Evolutionary conservation across 2,329 filamentous ascomycete genomes (phyloP).

Genomic region (Microsporum canis): DNA sequence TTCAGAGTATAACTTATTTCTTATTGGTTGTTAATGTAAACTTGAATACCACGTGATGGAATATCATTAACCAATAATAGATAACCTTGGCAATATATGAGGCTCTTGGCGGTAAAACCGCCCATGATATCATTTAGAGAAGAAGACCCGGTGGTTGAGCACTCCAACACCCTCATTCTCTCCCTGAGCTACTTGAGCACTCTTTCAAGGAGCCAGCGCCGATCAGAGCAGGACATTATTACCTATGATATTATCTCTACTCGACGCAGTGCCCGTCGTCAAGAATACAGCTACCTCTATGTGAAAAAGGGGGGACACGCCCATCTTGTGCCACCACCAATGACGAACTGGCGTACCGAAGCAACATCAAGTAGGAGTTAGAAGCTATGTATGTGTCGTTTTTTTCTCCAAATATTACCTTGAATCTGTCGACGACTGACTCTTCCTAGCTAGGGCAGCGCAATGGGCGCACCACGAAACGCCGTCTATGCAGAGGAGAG

Average conservation of each 20-base stretch:
- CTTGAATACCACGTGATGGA: background rate
- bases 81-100: background rate
- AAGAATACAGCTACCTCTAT: background rate
- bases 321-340: background rate
- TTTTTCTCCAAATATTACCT: background rate
- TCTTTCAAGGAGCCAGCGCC: background rate
- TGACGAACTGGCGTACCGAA: background rate
- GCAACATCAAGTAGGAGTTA: background rate
- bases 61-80: too few species aligned
- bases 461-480: conserved; percentile 46
- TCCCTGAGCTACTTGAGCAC: background rate
- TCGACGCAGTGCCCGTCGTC: background rate
- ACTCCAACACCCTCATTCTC: too few species aligned
- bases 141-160: too few species aligned
- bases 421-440: background rate
- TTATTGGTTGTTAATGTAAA: background rate
- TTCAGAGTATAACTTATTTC: background rate
- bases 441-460: background rate
- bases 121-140: background rate
- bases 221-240: background rate
- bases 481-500: conserved; percentile 53
- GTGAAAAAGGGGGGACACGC: background rate
- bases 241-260: background rate
- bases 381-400: background rate
- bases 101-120: background rate